Evolutionary conservation across 768 basidiomycete species (phyloP).

Genomic region (Termitomyces sp.): DNA sequence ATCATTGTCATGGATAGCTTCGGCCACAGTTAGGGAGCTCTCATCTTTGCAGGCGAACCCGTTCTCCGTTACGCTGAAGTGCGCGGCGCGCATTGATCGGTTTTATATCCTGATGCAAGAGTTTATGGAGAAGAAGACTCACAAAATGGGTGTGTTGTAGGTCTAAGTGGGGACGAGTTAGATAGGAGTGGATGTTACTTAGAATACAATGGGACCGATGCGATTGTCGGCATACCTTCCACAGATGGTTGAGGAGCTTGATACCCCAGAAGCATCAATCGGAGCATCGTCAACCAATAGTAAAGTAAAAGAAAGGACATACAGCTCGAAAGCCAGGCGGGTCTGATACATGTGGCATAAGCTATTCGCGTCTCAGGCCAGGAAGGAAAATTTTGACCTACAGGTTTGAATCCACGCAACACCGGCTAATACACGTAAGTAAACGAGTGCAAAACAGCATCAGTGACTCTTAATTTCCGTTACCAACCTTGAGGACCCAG

Average conservation of each 20-base stretch:
- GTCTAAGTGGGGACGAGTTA: conserved; percentile 18
- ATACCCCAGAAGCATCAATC: not conserved
- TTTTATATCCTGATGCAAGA: not conserved
- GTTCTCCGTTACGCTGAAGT: conserved; percentile 61
- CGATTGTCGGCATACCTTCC: conserved; percentile 39
- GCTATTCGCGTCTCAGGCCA: not conserved
- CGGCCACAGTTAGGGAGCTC: conserved; percentile 34
- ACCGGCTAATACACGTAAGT: conserved; percentile 32
- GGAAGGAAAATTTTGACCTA: conserved; percentile 22
- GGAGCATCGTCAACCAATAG: not conserved
- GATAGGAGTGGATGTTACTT: not conserved
- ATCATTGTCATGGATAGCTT: conserved; percentile 51
- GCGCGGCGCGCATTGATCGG: not conserved
- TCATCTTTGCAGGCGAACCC: conserved; percentile 65
- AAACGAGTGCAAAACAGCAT: not conserved
- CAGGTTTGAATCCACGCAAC: conserved; percentile 60
- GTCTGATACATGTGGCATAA: conserved; percentile 25
- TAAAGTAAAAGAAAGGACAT: conserved; percentile 13
- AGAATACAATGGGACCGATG: not conserved
- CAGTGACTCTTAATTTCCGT: not conserved
- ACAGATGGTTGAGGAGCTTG: conserved; percentile 59
- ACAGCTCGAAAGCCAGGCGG: conserved; percentile 56
- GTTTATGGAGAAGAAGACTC: conserved; percentile 11
- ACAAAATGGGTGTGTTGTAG: conserved; percentile 51
- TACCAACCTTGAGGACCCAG: conserved; percentile 51